phyloP scores from a whole-genome alignment of 305 asterid species.

The Solanum hybrid region DNA sequence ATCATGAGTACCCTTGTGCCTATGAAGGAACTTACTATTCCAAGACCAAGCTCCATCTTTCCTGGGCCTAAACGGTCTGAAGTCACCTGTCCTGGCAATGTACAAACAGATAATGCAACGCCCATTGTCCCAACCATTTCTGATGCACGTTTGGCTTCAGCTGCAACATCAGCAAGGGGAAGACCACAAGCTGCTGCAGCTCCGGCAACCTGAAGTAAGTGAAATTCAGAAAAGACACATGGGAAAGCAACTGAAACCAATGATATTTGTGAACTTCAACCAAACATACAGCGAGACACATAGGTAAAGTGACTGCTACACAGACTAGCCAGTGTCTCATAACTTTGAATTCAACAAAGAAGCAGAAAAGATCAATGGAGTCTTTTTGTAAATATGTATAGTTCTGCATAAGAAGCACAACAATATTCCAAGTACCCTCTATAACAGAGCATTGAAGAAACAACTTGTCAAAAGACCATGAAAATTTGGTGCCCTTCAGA shows the following conservation, averaged over 20 bases:
- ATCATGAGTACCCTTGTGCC: background rate
- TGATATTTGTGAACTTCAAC: background rate
- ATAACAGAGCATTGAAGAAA: background rate
- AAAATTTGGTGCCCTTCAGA: background rate
- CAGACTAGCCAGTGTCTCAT: background rate
- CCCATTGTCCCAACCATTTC: conserved; percentile 98
- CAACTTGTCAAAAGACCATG: background rate
- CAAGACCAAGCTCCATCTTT: conserved; percentile 99
- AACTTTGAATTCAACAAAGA: background rate
- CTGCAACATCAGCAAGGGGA: conserved; percentile 67
- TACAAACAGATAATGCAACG: conserved; percentile 89
- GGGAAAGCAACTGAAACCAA: background rate
- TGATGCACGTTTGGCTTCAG: conserved; percentile 87
- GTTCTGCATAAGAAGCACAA: background rate
- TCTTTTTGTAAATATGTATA: background rate
- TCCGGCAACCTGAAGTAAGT: conserved; percentile 68
- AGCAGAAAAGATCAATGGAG: background rate
- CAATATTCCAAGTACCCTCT: background rate
- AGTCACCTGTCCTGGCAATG: conserved; percentile 84
- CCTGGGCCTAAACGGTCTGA: conserved; percentile 95
- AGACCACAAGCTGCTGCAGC: conserved; percentile 95
- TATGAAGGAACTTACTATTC: conserved; percentile 57
- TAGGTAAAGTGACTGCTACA: background rate
- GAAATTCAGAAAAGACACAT: conserved; percentile 1
- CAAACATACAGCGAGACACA: background rate